These are phyloP conservation scores for Xylaria sp. DNA, from an alignment of 2,329 filamentous ascomycete genomes.

Conservation along the genomic window DNA sequence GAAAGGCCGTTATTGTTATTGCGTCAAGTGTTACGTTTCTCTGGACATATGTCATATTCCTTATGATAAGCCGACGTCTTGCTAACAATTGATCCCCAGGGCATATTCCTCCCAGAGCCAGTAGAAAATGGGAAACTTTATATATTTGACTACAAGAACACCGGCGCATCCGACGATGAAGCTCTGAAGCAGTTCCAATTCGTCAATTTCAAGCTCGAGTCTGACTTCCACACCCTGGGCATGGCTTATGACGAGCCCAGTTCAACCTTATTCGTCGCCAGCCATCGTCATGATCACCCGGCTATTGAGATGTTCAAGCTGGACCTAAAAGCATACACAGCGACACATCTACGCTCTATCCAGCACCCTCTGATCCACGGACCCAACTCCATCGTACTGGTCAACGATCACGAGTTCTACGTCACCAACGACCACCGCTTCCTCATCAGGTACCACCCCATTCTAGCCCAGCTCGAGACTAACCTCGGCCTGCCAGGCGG, in stretches of 20 bases:
- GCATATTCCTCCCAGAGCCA: slow-evolving; percentile 47
- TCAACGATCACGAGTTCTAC: slow-evolving; percentile 53
- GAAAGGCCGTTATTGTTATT: background rate
- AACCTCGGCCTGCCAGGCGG: slow-evolving; percentile 50
- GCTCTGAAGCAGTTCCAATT: slow-evolving; percentile 44
- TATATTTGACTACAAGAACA: slow-evolving; percentile 52
- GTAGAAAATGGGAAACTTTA: slow-evolving; percentile 50
- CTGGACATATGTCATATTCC: background rate
- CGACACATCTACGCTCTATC: slow-evolving; percentile 53
- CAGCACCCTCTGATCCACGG: slow-evolving; percentile 53
- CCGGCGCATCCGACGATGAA: slow-evolving; percentile 37
- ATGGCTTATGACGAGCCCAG: slow-evolving; percentile 53
- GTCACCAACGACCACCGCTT: slow-evolving; percentile 57
- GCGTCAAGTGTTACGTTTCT: background rate
- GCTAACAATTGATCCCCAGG: slow-evolving; percentile 37
- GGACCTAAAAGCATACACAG: slow-evolving; percentile 49
- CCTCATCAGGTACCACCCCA: slow-evolving; percentile 39
- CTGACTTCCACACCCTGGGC: slow-evolving; percentile 56
- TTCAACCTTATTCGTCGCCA: slow-evolving; percentile 53
- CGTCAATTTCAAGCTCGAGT: slow-evolving; percentile 39
- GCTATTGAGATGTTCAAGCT: slow-evolving; percentile 56
- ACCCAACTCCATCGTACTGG: slow-evolving; percentile 55
- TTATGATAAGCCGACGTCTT: background rate
- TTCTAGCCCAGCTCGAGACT: slow-evolving; percentile 51
- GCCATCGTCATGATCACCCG: slow-evolving; percentile 52